Percentiles rank a stretch among this genome's conserved stretches.
phyloP scores from a whole-genome alignment of 2,329 filamentous ascomycete species.

The Cytospora schulzeri region DNA sequence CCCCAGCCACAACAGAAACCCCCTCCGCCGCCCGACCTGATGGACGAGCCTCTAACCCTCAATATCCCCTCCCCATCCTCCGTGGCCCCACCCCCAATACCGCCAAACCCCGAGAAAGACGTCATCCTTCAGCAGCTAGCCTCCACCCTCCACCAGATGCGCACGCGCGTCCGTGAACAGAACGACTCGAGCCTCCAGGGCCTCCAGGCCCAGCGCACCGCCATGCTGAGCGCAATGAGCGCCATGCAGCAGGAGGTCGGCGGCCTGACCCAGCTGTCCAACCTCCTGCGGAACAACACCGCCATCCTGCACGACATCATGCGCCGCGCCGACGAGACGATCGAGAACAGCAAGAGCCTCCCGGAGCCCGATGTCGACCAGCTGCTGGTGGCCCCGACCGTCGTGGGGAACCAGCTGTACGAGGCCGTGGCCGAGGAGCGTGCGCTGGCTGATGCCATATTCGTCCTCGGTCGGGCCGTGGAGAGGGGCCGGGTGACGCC shows the following conservation, averaged over 20 bases:
- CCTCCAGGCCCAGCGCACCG: constrained; percentile 75
- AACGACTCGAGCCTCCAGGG: constrained; percentile 75
- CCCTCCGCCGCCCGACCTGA: constrained; percentile 54
- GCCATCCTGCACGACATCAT: constrained; percentile 76
- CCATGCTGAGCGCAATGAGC: constrained; percentile 70
- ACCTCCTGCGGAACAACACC: constrained; percentile 75
- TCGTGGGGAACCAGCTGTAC: constrained; percentile 92
- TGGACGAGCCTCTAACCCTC: constrained; percentile 60
- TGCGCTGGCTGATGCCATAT: constrained; percentile 83
- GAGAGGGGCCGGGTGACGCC: constrained; percentile 72
- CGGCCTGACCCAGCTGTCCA: constrained; percentile 70
- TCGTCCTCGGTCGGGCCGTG: constrained; percentile 74
- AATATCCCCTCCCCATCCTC: constrained; percentile 51
- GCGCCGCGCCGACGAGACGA: constrained; percentile 74
- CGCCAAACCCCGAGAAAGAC: constrained; percentile 95
- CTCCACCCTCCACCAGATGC: constrained; percentile 66
- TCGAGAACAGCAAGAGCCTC: constrained; percentile 70
- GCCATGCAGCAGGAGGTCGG: constrained; percentile 74
- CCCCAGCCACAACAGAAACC: constrained; percentile 39
- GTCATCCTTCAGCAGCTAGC: constrained; percentile 78
- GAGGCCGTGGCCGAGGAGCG: constrained; percentile 85
- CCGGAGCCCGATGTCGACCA: constrained; percentile 81
- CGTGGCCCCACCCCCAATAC: constrained; percentile 77
- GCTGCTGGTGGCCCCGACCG: constrained; percentile 87
- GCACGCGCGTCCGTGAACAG: constrained; percentile 69